Evolutionary conservation across 208 protist species (phyloP).

Genomic region (Acanthamoeba sp.): DNA sequence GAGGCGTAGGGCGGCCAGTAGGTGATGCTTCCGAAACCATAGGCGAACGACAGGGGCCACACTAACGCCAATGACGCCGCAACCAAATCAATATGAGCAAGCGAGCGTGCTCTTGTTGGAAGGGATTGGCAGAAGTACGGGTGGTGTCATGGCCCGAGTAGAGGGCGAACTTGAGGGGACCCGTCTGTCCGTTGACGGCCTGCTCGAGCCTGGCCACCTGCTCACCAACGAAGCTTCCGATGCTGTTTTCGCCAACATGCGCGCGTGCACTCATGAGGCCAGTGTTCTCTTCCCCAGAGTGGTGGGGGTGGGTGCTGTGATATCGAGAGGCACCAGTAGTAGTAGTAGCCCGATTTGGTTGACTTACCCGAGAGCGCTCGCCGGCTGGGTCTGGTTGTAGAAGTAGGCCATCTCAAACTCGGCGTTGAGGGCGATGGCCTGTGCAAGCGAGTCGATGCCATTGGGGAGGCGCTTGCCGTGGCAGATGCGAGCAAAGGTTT

Average conservation of each 20-base stretch:
- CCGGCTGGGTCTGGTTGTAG: neutral
- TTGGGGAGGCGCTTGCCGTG: neutral
- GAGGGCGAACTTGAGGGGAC: neutral
- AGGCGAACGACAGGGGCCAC: slow-evolving; percentile 21
- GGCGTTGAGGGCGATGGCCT: neutral
- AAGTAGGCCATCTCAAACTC: slow-evolving; percentile 40
- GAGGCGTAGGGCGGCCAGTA: slow-evolving; percentile 42
- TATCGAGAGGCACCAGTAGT: neutral
- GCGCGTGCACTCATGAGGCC: neutral
- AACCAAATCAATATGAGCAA: neutral
- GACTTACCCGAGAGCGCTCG: neutral
- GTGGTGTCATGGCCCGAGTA: slow-evolving; percentile 10
- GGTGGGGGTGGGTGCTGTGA: neutral
- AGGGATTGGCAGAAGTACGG: neutral
- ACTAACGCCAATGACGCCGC: neutral
- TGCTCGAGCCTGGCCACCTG: neutral
- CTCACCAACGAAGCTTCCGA: neutral
- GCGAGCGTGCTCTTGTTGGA: neutral
- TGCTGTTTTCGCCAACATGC: neutral
- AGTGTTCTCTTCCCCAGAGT: neutral
- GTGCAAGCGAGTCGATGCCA: neutral
- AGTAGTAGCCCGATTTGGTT: neutral
- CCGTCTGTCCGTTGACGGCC: neutral
- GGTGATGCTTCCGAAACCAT: neutral
- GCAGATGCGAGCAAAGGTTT: slow-evolving; percentile 9